These are phyloP conservation scores for Poteriospumella lacustris DNA, from an alignment of 108 stramenopile genomes.

Conservation along the genomic window DNA sequence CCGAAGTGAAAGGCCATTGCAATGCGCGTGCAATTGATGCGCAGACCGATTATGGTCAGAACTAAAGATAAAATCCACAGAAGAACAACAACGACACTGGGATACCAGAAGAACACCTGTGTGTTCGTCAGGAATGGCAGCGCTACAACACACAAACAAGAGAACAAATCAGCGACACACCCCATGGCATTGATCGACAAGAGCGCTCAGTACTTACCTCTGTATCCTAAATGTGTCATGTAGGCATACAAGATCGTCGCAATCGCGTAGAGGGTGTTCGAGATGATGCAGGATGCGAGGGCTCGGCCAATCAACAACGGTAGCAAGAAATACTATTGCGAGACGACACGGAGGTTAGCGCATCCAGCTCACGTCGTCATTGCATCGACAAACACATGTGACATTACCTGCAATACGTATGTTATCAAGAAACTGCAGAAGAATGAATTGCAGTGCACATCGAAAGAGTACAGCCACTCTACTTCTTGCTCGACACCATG, in stretches of 20 bases:
- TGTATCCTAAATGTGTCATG: constrained; percentile 89
- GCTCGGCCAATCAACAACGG: constrained; percentile 77
- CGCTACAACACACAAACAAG: constrained; percentile 34
- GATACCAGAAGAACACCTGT: constrained; percentile 85
- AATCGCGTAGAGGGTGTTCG: constrained; percentile 79
- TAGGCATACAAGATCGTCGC: constrained; percentile 89
- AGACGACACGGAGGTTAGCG: no score
- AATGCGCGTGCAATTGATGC: constrained; percentile 39
- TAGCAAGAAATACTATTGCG: constrained; percentile 72
- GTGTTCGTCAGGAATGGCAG: constrained; percentile 84
- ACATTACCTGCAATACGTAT: constrained; percentile 65
- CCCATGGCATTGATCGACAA: no score
- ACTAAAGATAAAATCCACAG: constrained; percentile 71
- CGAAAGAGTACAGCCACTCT: constrained; percentile 95
- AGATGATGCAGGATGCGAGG: constrained; percentile 66
- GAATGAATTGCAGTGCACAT: constrained; percentile 96
- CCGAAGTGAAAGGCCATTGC: constrained; percentile 28
- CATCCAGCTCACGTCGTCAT: no score
- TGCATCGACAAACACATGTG: not conserved
- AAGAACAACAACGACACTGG: constrained; percentile 71
- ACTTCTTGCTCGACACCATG: constrained; percentile 83
- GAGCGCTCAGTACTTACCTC: constrained; percentile 60
- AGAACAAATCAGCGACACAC: no score
- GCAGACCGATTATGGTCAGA: constrained; percentile 75
- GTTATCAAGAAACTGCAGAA: constrained; percentile 81